These are phyloP conservation scores for Saccharum hybrid DNA, from an alignment of 202 grass and related monocot genomes.

Conservation along the genomic window DNA sequence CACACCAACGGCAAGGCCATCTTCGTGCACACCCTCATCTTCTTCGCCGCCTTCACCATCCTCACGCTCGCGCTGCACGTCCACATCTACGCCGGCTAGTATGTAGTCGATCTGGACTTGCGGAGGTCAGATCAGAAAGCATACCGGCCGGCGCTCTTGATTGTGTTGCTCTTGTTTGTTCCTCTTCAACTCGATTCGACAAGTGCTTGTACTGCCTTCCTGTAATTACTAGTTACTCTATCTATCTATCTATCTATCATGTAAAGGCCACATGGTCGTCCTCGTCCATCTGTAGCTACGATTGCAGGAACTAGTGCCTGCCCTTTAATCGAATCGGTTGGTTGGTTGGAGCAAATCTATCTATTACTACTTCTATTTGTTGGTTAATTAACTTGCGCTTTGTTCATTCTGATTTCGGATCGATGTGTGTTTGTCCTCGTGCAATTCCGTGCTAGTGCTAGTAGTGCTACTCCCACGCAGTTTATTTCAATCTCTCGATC, in stretches of 20 bases:
- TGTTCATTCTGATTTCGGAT: not conserved
- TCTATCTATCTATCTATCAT: not conserved
- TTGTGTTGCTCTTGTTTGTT: not conserved
- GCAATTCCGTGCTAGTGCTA: not conserved
- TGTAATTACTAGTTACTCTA: not conserved
- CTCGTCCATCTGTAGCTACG: not conserved
- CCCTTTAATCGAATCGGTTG: not conserved
- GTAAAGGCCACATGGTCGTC: not conserved
- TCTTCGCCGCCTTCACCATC: slow-evolving; percentile 82
- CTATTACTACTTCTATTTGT: not conserved
- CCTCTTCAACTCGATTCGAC: not conserved
- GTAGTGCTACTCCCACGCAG: too few species aligned
- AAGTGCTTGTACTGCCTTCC: not conserved
- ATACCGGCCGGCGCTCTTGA: too few species aligned
- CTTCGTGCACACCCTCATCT: slow-evolving; percentile 86
- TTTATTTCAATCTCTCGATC: not conserved
- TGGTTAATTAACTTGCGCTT: not conserved
- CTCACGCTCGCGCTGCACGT: slow-evolving; percentile 76
- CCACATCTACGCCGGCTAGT: slow-evolving; percentile 66
- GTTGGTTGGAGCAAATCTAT: not conserved
- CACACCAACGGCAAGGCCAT: slow-evolving; percentile 85
- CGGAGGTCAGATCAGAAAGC: not conserved
- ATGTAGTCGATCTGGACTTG: not conserved
- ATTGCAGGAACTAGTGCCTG: not conserved
- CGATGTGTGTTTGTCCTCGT: not conserved